Percentiles rank a stretch among this genome's conserved stretches.
Conservation (phyloP, 139 green algal species). For the Chlamydomonas sp. region DNA sequence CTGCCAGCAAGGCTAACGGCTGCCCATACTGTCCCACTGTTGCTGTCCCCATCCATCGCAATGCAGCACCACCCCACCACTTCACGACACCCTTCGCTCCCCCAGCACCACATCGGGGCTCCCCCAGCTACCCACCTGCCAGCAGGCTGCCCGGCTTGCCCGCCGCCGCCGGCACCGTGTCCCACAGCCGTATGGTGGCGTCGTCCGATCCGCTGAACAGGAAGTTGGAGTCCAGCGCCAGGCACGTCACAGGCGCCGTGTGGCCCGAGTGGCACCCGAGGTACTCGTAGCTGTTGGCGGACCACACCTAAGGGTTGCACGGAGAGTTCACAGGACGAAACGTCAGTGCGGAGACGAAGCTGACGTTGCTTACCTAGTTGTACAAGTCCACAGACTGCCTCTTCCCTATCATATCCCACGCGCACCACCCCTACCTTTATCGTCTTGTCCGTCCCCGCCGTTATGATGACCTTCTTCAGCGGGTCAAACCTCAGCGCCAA, state of each 20-base stretch:
- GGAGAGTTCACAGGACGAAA: too few relatives aligned
- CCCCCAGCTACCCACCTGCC: background rate
- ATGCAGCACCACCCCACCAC: background rate
- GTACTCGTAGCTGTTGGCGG: conserved; percentile 46
- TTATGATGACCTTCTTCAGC: conserved; percentile 68
- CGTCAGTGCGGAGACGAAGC: too few relatives aligned
- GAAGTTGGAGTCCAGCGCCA: conserved; percentile 74
- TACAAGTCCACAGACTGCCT: background rate
- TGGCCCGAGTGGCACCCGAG: conserved; percentile 70
- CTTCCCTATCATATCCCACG: background rate
- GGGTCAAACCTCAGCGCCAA: conserved; percentile 63
- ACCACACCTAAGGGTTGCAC: conserved; percentile 49
- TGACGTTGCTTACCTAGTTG: background rate
- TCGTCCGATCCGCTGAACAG: conserved; percentile 63
- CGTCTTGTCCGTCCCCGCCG: conserved; percentile 60
- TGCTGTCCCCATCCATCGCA: too few relatives aligned
- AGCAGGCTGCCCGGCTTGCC: background rate
- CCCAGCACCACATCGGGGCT: background rate
- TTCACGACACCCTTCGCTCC: conserved; percentile 1
- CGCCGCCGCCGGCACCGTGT: conserved; percentile 51
- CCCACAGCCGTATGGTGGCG: conserved; percentile 63
- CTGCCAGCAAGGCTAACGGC: too few relatives aligned
- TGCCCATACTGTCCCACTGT: too few relatives aligned
- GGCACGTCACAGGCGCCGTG: conserved; percentile 64
- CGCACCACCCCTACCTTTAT: conserved; percentile 58